phyloP scores from a whole-genome alignment of 345 rosid genomes.

The Sisymbrium altissimum region DNA sequence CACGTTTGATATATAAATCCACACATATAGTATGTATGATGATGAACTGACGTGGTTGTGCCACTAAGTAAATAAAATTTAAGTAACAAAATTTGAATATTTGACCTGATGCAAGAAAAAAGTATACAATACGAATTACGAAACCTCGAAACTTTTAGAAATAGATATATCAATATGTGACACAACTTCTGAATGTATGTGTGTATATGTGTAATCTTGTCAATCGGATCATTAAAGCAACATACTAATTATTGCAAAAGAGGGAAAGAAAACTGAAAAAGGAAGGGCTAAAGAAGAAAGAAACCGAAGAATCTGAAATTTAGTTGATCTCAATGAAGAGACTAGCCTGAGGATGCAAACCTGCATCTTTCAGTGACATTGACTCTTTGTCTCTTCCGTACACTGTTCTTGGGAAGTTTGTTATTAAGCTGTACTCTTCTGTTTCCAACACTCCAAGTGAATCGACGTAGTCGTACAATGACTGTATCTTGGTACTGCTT shows the following conservation, averaged over 20 bases:
- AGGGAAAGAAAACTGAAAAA: background rate
- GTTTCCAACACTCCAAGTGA: conserved; percentile 77
- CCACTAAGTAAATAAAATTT: background rate
- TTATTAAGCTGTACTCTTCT: conserved; percentile 74
- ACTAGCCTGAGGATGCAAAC: conserved; percentile 98
- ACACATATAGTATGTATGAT: background rate
- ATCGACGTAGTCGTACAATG: conserved; percentile 82
- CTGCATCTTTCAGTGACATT: conserved; percentile 70
- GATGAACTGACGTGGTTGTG: background rate
- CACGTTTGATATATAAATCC: background rate
- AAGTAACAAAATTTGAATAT: background rate
- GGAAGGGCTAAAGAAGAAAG: background rate
- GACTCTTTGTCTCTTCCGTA: conserved; percentile 68
- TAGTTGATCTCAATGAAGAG: conserved; percentile 91
- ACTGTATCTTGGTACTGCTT: conserved; percentile 51
- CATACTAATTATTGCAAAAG: conserved; percentile 17
- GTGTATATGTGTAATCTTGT: conserved; percentile 11
- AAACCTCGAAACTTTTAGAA: background rate
- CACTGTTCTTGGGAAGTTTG: conserved; percentile 80
- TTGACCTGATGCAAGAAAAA: background rate
- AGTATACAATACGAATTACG: background rate
- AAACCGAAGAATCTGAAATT: background rate
- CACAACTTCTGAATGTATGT: conserved; percentile 3
- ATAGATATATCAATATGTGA: conserved; percentile 1
- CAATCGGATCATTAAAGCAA: conserved; percentile 12